These are phyloP conservation scores for Cinchona pubescens DNA, from an alignment of 257 asterid genomes.

Conservation along the genomic window DNA sequence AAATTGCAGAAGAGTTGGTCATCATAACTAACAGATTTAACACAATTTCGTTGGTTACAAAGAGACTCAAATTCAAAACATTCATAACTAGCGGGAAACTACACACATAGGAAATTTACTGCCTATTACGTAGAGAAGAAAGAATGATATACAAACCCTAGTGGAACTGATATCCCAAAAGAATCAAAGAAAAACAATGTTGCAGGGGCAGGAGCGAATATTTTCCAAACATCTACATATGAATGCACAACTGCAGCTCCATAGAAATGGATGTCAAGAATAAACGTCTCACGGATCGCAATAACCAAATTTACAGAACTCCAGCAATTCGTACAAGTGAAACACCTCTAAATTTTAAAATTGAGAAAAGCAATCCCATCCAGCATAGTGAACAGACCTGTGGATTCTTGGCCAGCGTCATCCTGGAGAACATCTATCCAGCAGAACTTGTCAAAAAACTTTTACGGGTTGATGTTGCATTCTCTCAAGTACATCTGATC, in stretches of 20 bases:
- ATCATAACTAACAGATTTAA: background rate
- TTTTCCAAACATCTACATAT: constrained; percentile 28
- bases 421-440: constrained; percentile 11
- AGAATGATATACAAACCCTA: background rate
- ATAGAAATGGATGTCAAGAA: constrained; percentile 13
- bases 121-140: background rate
- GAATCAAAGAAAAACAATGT: background rate
- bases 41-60: constrained; percentile 1
- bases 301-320: constrained; percentile 4
- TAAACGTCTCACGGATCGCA: constrained; percentile 2
- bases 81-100: background rate
- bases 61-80: background rate
- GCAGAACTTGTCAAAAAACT: constrained; percentile 7
- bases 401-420: background rate
- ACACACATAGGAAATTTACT: background rate
- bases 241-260: constrained; percentile 14
- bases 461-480: constrained; percentile 74
- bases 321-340: constrained; percentile 9
- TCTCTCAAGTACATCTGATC: constrained; percentile 67
- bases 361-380: constrained; percentile 5
- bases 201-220: background rate
- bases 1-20: background rate
- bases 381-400: constrained; percentile 17
- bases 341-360: constrained; percentile 8
- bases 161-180: background rate